Conservation (phyloP, 106 monocot species). For the Dendrobium chrysotoxum region DNA sequence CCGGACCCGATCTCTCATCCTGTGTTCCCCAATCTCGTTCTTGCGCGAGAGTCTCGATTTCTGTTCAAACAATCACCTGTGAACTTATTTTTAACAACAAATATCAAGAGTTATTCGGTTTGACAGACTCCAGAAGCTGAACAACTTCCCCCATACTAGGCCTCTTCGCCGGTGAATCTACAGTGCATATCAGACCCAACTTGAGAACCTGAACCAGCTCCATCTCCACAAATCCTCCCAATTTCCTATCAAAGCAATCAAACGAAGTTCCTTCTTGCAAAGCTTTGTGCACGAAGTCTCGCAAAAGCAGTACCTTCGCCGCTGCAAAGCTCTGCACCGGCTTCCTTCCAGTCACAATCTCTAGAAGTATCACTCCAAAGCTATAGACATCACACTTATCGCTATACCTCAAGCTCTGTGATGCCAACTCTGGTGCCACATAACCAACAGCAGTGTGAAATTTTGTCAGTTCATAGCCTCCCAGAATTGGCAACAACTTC, state of each 20-base stretch:
- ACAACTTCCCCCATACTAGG: slow-evolving; percentile 96
- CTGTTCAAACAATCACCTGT: too few species aligned
- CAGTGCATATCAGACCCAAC: slow-evolving; percentile 80
- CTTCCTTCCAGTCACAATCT: slow-evolving; percentile 77
- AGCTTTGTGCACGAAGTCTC: slow-evolving; percentile 51
- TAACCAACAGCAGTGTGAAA: slow-evolving; percentile 78
- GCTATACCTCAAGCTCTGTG: slow-evolving; percentile 69
- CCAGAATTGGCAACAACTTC: slow-evolving; percentile 73
- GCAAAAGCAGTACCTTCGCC: slow-evolving; percentile 51
- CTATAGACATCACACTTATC: slow-evolving; percentile 95
- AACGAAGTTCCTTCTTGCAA: slow-evolving; percentile 56
- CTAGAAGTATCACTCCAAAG: slow-evolving; percentile 80
- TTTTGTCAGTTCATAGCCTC: slow-evolving; percentile 23
- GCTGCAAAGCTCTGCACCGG: slow-evolving; percentile 61
- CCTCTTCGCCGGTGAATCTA: slow-evolving; percentile 50
- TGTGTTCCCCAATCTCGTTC: neutral
- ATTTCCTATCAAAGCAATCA: slow-evolving; percentile 62
- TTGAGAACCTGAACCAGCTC: slow-evolving; percentile 89
- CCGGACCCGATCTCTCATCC: too few species aligned
- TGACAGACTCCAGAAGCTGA: slow-evolving; percentile 80
- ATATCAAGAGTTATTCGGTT: slow-evolving; percentile 21
- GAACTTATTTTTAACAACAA: neutral
- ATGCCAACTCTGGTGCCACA: slow-evolving; percentile 83
- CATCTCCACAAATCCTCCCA: slow-evolving; percentile 46
- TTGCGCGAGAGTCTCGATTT: too few species aligned